Evolutionary conservation across 2,329 filamentous ascomycete species (phyloP).

Genomic region (Curvularia spicifera): DNA sequence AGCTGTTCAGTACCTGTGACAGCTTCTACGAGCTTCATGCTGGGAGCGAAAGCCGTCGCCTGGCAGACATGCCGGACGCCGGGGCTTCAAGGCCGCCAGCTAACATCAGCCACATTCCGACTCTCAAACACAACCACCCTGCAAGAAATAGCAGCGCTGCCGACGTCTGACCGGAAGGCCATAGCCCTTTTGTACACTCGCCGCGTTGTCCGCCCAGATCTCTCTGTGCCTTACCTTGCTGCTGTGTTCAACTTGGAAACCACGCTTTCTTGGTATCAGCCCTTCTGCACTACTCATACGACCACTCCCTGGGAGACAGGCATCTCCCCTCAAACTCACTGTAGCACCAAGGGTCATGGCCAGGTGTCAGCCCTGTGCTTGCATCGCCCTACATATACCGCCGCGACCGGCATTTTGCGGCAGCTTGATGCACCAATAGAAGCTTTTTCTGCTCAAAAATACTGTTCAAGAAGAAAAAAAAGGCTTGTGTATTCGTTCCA

Average conservation of each 20-base stretch:
- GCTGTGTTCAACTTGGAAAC: too few species aligned
- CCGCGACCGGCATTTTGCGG: not conserved
- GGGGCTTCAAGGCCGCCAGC: constrained; percentile 16
- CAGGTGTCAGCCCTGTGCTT: not conserved
- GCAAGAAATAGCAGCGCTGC: constrained; percentile 9
- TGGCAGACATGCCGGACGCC: constrained; percentile 19
- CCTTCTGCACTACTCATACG: not conserved
- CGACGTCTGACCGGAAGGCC: constrained; percentile 1
- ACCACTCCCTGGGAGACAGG: not conserved
- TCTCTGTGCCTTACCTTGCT: not conserved
- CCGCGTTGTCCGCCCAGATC: constrained; percentile 6
- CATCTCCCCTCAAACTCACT: not conserved
- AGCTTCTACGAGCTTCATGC: constrained; percentile 19
- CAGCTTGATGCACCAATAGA: not conserved
- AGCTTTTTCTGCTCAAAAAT: not conserved
- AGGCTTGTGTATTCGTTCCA: not conserved
- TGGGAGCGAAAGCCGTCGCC: constrained; percentile 9
- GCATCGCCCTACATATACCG: not conserved
- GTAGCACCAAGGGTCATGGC: not conserved
- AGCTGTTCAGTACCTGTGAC: constrained; percentile 6
- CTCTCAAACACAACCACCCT: constrained; percentile 16
- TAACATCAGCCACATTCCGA: constrained; percentile 14
- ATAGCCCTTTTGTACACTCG: not conserved
- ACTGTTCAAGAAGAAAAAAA: not conserved
- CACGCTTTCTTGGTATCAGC: not conserved